Conservation (phyloP, 305 asterid species). For the Plantago lanceolata region DNA sequence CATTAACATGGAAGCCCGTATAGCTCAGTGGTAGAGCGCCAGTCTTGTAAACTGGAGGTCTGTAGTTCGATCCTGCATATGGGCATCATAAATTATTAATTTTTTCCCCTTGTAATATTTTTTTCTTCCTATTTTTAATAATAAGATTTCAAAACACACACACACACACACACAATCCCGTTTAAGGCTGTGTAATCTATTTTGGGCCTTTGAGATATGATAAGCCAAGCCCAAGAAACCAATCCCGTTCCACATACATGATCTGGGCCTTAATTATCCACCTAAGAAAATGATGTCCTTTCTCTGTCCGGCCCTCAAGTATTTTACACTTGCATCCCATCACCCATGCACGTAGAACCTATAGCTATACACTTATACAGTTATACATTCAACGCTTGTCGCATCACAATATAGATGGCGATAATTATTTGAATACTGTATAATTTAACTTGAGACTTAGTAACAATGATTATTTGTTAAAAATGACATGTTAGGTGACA, state of each 20-base stretch:
- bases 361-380: too few relatives aligned
- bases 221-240: too few relatives aligned
- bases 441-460: neutral
- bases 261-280: too few relatives aligned
- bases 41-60: constrained; percentile 88
- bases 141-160: neutral
- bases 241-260: too few relatives aligned
- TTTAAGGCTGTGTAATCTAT: too few relatives aligned
- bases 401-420: neutral
- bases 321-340: too few relatives aligned
- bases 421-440: neutral
- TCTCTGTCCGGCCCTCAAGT: too few relatives aligned
- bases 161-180: too few relatives aligned
- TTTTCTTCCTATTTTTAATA: neutral
- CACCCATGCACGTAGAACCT: too few relatives aligned
- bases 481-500: constrained; percentile 5
- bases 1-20: constrained; percentile 64
- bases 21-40: constrained; percentile 99
- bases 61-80: constrained; percentile 44
- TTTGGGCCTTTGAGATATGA: too few relatives aligned
- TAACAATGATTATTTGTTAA: constrained; percentile 4
- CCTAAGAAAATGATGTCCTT: too few relatives aligned
- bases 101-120: neutral
- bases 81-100: constrained; percentile 35
- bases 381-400: neutral